Evolutionary conservation across 441 rosid genomes (phyloP).

Genomic region (Kokia cookei): DNA sequence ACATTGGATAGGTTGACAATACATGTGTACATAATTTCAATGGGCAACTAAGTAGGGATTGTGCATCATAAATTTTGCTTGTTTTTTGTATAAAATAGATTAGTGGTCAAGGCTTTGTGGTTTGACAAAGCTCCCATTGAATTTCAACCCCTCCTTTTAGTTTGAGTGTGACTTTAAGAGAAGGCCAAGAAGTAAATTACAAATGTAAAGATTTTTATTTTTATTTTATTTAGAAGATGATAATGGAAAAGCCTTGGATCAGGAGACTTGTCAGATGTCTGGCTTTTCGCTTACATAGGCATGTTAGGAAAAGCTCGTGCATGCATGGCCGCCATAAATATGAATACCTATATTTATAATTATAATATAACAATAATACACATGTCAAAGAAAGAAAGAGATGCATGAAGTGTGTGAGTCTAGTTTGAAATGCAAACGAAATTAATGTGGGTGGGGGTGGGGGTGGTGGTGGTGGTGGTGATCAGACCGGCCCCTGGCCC

Average conservation of each 20-base stretch:
- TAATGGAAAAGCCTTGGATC: conserved; percentile 6
- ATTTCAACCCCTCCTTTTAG: background rate
- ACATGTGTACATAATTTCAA: background rate
- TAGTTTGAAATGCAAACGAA: background rate
- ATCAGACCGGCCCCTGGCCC: background rate
- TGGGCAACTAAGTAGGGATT: background rate
- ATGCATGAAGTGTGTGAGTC: background rate
- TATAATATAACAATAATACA: background rate
- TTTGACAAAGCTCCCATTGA: conserved; percentile 7
- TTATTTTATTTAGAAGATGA: background rate
- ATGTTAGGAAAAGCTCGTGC: conserved; percentile 23
- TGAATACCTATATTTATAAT: background rate
- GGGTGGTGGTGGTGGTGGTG: background rate
- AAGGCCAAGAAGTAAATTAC: conserved; percentile 4
- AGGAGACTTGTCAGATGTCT: conserved; percentile 31
- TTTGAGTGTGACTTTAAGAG: conserved; percentile 6
- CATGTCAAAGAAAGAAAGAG: background rate
- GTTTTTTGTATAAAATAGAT: background rate
- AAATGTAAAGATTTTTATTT: background rate
- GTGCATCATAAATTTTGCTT: conserved; percentile 4
- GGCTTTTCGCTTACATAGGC: conserved; percentile 34
- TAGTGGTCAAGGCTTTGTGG: background rate
- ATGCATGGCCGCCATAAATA: background rate
- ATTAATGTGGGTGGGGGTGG: background rate
- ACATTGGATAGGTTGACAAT: background rate